phyloP scores from a whole-genome alignment of 2,329 filamentous ascomycete species.

The Chalaropsis ovoidea region DNA sequence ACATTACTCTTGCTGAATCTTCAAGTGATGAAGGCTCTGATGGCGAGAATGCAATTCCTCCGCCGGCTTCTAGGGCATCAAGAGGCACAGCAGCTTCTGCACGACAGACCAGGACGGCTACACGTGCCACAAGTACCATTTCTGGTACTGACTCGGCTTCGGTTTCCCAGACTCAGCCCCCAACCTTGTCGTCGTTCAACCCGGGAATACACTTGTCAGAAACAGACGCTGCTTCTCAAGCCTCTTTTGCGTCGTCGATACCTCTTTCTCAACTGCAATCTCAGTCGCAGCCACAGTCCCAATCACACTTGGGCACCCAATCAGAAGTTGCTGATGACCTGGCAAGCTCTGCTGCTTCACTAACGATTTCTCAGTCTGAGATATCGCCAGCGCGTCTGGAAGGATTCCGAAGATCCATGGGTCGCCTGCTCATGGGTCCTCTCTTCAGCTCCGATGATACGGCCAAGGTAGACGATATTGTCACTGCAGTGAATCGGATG shows the following conservation, averaged over 20 bases:
- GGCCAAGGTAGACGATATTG: conserved; percentile 62
- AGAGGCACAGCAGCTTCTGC: conserved; percentile 8
- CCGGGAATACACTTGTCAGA: conserved; percentile 4
- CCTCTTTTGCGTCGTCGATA: conserved; percentile 68
- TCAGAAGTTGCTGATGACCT: conserved; percentile 37
- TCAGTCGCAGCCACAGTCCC: conserved; percentile 16
- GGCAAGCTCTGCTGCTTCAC: conserved; percentile 33
- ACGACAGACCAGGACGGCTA: conserved; percentile 28
- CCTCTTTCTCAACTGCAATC: conserved; percentile 59
- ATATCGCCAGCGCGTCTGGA: conserved; percentile 55
- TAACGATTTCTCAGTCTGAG: conserved; percentile 37
- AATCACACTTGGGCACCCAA: conserved; percentile 28
- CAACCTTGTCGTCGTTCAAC: conserved; percentile 1
- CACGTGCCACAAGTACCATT: conserved; percentile 32
- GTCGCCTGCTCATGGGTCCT: conserved; percentile 67
- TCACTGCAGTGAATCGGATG: conserved; percentile 68
- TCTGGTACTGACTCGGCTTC: conserved; percentile 22
- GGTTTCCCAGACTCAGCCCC: conserved; percentile 26
- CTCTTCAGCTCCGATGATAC: conserved; percentile 76
- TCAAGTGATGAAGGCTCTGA: conserved; percentile 50
- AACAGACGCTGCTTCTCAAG: conserved; percentile 31
- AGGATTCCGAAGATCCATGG: conserved; percentile 69
- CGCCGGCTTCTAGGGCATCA: conserved; percentile 37
- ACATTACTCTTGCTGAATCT: conserved; percentile 50
- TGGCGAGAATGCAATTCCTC: neutral